Evolutionary conservation across 2,329 filamentous ascomycete genomes (phyloP), one percentile per base, ranked within the genome.

Genomic region (Colletotrichum zoysiae): DNA sequence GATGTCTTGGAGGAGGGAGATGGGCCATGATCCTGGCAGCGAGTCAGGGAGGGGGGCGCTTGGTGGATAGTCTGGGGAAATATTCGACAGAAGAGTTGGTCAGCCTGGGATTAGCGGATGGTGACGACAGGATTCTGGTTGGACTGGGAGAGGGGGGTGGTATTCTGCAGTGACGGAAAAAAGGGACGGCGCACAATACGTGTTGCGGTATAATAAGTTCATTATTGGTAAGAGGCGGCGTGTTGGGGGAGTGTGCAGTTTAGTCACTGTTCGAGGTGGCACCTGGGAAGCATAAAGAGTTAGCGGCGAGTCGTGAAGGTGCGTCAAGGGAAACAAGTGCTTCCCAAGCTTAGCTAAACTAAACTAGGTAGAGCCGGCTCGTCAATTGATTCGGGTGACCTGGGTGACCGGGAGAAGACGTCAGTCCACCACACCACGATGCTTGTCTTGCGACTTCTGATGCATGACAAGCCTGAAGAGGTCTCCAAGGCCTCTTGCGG

Each of bases 41-140:
- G 65, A 72, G 66, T 65, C 65, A 69, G 53, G 44, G 23, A 71
- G 59, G 50, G 40, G 44, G 53, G 38, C 35, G 26, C 40, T 14
- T 26, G 33, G 65, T 72, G 70, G 70, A 72, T 72, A 56, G 65
- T 70, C 65, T 58, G 70, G 70, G 65, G 60, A 70, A 72, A 56
- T 35, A 14, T 7, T 55, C 23, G 35, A 65, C 35, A 38, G 56
- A 60, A 38, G 40, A 46, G 53, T 56, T 72, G 55, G 59, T 40
- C 65, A 70, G 38, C 50, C 38, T 35, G 42, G 67, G 58, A 38
- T 55, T 30, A 53, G 40, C 42, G 40, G 57, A 56, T 40, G 53
- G 64, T 55, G 55, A 48, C 57, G 57, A 46, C 57, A 51, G 44
- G 33, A 44, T 50, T 40, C 40, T 64, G 65, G 50, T 70, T 65